Percentiles rank a stretch among this genome's conserved stretches.
phyloP scores from a whole-genome alignment of 176 grass and related monocot species.

The Rhipidocladum racemiflorum region DNA sequence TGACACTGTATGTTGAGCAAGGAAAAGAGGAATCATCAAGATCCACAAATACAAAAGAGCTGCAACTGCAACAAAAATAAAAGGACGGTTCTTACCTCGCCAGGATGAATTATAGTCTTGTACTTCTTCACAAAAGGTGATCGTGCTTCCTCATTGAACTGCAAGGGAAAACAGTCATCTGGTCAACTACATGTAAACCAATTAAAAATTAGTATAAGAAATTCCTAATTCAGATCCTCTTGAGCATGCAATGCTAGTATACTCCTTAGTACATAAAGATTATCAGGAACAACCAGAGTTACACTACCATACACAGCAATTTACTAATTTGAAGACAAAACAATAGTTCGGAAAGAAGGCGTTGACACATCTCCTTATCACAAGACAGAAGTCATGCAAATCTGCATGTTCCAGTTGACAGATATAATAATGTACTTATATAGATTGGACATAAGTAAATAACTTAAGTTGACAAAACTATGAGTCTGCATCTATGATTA shows the following conservation, averaged over 20 bases:
- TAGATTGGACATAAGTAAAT: neutral
- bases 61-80: conserved; percentile 5
- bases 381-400: neutral
- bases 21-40: neutral
- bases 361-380: neutral
- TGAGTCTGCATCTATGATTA: neutral
- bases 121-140: conserved; percentile 92
- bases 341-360: neutral
- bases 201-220: neutral
- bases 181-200: neutral
- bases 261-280: neutral
- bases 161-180: conserved; percentile 14
- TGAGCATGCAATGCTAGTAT: neutral
- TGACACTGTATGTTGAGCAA: neutral
- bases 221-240: neutral
- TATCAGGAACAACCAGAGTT: neutral
- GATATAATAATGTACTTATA: neutral
- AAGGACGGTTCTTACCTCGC: conserved; percentile 52
- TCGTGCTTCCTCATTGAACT: conserved; percentile 85
- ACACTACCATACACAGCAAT: neutral
- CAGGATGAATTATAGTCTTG: conserved; percentile 99
- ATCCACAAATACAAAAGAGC: neutral
- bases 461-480: neutral
- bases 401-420: neutral
- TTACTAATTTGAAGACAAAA: neutral